phyloP scores from a whole-genome alignment of 1,284 basidiomycete genomes.

The Puccinia hordei region DNA sequence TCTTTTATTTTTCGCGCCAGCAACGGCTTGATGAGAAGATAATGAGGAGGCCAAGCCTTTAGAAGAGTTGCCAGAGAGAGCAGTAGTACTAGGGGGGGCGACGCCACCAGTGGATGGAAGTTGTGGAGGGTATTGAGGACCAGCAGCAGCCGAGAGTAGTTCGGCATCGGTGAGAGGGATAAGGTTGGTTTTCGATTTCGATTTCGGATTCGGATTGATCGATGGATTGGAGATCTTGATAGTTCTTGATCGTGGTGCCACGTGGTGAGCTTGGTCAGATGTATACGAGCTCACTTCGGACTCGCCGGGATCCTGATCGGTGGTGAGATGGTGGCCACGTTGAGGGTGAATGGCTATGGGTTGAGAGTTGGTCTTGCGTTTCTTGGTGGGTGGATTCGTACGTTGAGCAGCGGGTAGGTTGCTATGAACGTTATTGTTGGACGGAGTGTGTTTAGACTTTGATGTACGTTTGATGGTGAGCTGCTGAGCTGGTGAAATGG shows the following conservation, averaged over 20 bases:
- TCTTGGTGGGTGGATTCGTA: slow-evolving; percentile 8
- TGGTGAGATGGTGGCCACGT: not conserved
- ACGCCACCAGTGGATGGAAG: not conserved
- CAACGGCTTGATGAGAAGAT: no score
- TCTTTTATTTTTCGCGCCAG: not conserved
- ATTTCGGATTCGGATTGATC: slow-evolving; percentile 26
- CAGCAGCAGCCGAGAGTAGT: slow-evolving; percentile 35
- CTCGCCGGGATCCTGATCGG: not conserved
- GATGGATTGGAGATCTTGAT: not conserved
- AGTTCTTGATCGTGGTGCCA: not conserved
- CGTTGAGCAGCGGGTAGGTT: not conserved
- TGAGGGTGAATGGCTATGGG: slow-evolving; percentile 1
- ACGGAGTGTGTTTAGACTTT: not conserved
- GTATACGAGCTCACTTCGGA: slow-evolving; percentile 20
- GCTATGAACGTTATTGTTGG: not conserved
- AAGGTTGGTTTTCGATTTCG: slow-evolving; percentile 22
- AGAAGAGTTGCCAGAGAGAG: no score
- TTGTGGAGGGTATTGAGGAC: slow-evolving; percentile 2
- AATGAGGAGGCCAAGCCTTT: no score
- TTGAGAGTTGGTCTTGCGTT: slow-evolving; percentile 3
- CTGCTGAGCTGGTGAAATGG: not conserved
- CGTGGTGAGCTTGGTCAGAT: slow-evolving; percentile 14
- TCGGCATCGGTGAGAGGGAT: slow-evolving; percentile 42
- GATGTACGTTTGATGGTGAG: not conserved
- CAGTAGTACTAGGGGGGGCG: no score